Base-by-base conservation (phyloP, 768 basidiomycete species). In the Calocybe cyanea region DNA sequence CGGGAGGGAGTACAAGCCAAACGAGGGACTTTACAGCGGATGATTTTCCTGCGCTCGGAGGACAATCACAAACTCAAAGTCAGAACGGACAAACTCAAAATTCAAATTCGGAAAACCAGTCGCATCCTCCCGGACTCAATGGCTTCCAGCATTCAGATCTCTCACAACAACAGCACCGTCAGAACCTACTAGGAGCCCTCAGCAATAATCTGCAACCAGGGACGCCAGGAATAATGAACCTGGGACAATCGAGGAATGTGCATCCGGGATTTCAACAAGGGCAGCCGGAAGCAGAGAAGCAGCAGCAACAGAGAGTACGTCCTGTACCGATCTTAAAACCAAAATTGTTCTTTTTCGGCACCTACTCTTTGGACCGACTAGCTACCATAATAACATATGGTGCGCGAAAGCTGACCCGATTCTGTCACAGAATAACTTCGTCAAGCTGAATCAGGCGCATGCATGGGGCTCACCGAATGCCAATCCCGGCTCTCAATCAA, bases 1-100 rank as follows among this genome's bases (percentile, higher is more conserved):
- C 38, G 36, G 57, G 64, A 38, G 61, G 66, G 32, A 65, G 57
- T 37, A 56, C 64, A 45, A 64, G 60, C 50, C 74, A 77, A 53
- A 65, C 77, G 46, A 72, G 83, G 58, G 83, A 85, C 62, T 87
- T 92, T 50, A 86, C 85, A n/a, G 80, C 84, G 32, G 89, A 92
- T 54, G 91, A 93, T 68, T 92, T 93, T 62, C 91, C 91, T 41
- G 91, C 91, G 14, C 70, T 93, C 20, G 85, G 89, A 9, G 85
- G 83, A 42, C 82, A 78, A 54, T 66, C 71, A 47, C 71, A 75
- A 52, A 47, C 70, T 47, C 66, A 66, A 57, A 59, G 54, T 34
- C 69, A 68, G 51, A 70, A 59, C 41, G 49, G 61, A 19, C 66
- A 65, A 48, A 63, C 50, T 50, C 70, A 67, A 54, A 60, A 51